These are phyloP conservation scores for Apophysomyces elegans DNA, from an alignment of 371 early-diverging fungal species.

Conservation along the genomic window DNA sequence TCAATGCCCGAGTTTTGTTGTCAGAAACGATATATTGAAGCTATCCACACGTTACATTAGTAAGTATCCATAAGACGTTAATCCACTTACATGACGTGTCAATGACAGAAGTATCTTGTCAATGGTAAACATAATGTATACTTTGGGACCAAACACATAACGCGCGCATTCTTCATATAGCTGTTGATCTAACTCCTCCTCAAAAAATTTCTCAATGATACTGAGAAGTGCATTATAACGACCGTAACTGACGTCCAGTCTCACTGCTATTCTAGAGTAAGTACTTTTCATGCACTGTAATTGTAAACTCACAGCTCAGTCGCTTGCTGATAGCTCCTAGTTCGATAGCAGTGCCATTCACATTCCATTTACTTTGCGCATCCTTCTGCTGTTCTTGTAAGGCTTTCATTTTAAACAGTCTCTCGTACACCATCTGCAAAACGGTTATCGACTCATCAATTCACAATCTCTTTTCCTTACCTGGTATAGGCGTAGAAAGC, in stretches of 20 bases:
- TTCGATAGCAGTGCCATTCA: background rate
- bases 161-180: slow-evolving; percentile 90
- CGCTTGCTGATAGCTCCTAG: background rate
- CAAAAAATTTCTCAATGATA: slow-evolving; percentile 61
- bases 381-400: background rate
- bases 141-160: slow-evolving; percentile 80
- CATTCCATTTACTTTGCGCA: background rate
- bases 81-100: slow-evolving; percentile 70
- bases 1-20: background rate
- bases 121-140: slow-evolving; percentile 82
- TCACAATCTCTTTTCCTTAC: background rate
- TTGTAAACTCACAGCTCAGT: background rate
- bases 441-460: background rate
- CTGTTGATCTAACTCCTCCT: slow-evolving; percentile 75
- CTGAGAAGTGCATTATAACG: background rate
- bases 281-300: background rate
- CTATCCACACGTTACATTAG: background rate
- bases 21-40: background rate
- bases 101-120: slow-evolving; percentile 78
- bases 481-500: background rate
- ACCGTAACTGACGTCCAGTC: background rate
- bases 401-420: background rate
- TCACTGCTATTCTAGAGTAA: background rate
- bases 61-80: background rate
- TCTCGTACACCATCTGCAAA: background rate